Evolutionary conservation across 164 flowering plant genomes (phyloP).

Genomic region (Vitis rupestris): DNA sequence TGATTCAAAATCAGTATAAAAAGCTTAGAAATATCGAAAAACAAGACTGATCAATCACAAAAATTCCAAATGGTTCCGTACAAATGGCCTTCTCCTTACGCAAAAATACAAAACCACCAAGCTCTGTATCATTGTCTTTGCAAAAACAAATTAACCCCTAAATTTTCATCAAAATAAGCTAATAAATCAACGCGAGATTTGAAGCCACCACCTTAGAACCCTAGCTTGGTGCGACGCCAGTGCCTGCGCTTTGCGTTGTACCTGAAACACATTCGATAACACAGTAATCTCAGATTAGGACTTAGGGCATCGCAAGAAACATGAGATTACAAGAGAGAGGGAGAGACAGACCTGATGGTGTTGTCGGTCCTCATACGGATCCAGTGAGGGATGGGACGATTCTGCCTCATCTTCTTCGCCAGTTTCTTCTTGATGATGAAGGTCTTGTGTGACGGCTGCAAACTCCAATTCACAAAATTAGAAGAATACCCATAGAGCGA

Average conservation of each 20-base stretch:
- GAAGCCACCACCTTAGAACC: constrained; percentile 38
- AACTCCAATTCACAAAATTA: not conserved
- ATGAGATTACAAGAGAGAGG: not conserved
- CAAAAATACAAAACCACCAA: no score
- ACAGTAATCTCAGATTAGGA: not conserved
- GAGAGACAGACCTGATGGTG: constrained; percentile 41
- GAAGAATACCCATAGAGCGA: not conserved
- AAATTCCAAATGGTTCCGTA: no score
- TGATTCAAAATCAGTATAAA: no score
- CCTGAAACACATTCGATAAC: constrained; percentile 21
- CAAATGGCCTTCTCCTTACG: no score
- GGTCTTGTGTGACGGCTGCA: constrained; percentile 63
- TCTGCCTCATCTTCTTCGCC: constrained; percentile 76
- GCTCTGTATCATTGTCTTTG: no score
- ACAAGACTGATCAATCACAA: no score
- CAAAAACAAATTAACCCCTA: no score
- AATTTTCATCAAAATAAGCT: no score
- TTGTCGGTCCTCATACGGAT: constrained; percentile 57
- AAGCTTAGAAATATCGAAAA: no score
- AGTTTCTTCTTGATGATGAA: constrained; percentile 58
- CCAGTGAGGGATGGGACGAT: constrained; percentile 65
- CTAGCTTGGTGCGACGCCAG: constrained; percentile 75
- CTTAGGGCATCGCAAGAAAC: not conserved
- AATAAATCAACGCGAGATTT: not conserved
- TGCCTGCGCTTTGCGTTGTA: constrained; percentile 78